Percentiles rank a stretch among this genome's conserved stretches.
Conservation (phyloP, 257 asterid genomes). For the Craterostigma plantagineum region DNA sequence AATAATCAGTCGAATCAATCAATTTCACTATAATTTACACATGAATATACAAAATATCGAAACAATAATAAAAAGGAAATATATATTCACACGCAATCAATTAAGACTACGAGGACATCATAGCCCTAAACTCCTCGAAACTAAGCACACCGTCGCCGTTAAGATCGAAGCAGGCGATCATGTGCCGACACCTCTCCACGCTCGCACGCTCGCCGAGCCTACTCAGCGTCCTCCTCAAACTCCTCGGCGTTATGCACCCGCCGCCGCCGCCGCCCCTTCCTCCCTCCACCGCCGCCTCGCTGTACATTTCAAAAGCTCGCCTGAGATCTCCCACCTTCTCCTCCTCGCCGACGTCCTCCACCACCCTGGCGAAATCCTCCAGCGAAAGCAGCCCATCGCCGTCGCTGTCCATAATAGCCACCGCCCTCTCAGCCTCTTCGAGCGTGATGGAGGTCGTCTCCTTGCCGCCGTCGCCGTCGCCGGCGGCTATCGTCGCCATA, state of each 20-base stretch:
- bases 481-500: conserved; percentile 10
- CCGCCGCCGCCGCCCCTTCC: conserved; percentile 40
- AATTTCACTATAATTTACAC: too few species aligned
- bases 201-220: conserved; percentile 31
- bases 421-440: conserved; percentile 33
- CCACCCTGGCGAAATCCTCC: conserved; percentile 30
- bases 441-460: conserved; percentile 11
- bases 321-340: conserved; percentile 24
- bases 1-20: too few species aligned
- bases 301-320: conserved; percentile 29
- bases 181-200: conserved; percentile 25
- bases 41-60: too few species aligned
- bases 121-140: conserved; percentile 38
- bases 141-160: conserved; percentile 41
- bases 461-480: conserved; percentile 9
- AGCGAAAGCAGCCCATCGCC: conserved; percentile 34
- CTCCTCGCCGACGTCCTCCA: conserved; percentile 33
- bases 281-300: conserved; percentile 7
- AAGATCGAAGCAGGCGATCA: conserved; percentile 39
- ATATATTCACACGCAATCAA: background rate
- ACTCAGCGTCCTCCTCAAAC: conserved; percentile 40
- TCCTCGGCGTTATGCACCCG: conserved; percentile 39
- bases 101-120: conserved; percentile 31
- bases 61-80: background rate
- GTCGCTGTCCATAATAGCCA: conserved; percentile 30